Conservation (phyloP, 2,329 filamentous ascomycete genomes). For the Botryosphaeria dothidea region DNA sequence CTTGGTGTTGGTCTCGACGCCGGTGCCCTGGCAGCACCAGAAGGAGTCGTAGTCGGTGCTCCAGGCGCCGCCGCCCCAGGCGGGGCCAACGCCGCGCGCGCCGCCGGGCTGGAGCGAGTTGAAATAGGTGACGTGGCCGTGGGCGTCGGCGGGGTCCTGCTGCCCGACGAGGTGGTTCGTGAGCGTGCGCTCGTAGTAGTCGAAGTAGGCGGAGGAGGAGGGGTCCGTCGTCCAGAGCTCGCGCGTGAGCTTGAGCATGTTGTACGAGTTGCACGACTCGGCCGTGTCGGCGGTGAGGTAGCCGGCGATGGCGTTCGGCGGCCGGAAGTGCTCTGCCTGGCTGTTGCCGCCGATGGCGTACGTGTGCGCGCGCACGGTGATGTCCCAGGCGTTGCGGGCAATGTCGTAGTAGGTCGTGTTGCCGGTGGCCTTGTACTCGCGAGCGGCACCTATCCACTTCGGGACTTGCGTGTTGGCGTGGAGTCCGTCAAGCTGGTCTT, state of each 20-base stretch:
- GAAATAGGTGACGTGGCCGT: conserved; percentile 58
- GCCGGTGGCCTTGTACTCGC: conserved; percentile 53
- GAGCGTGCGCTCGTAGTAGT: conserved; percentile 55
- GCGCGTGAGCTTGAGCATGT: conserved; percentile 58
- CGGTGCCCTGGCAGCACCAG: conserved; percentile 58
- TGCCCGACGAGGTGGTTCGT: conserved; percentile 55
- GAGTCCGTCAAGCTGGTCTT: conserved; percentile 49
- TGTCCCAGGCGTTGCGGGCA: conserved; percentile 52
- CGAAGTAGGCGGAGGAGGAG: conserved; percentile 47
- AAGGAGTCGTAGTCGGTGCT: conserved; percentile 55
- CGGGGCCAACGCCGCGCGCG: conserved; percentile 51
- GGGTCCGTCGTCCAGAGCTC: conserved; percentile 52
- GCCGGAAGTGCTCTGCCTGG: conserved; percentile 54
- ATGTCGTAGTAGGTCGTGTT: conserved; percentile 49
- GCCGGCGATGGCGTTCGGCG: conserved; percentile 48
- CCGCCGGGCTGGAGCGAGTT: conserved; percentile 52
- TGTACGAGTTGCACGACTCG: conserved; percentile 58
- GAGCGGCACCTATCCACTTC: conserved; percentile 55
- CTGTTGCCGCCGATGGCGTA: conserved; percentile 59
- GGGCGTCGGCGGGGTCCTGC: conserved; percentile 46
- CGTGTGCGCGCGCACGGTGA: conserved; percentile 49
- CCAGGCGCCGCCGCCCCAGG: conserved; percentile 55
- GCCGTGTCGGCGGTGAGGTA: conserved; percentile 50
- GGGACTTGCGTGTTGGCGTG: conserved; percentile 58
- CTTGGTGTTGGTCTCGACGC: conserved; percentile 56